Conservation (phyloP, 2,329 filamentous ascomycete genomes). For the Aureobasidium sp. region DNA sequence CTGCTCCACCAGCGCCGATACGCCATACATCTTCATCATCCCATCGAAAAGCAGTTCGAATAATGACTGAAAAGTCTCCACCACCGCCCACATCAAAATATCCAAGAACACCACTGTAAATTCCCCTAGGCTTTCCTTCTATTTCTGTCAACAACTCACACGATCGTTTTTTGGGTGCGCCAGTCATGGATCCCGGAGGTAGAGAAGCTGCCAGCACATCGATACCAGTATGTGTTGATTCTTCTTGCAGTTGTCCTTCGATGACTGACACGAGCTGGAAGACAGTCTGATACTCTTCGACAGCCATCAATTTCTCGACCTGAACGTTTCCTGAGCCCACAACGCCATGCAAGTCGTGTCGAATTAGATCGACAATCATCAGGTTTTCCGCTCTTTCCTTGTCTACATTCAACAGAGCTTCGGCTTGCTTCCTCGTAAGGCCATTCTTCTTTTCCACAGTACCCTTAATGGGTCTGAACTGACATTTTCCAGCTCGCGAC, state of each 20-base stretch:
- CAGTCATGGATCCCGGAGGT: conserved; percentile 93
- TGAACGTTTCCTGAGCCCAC: conserved; percentile 65
- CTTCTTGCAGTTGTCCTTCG: conserved; percentile 52
- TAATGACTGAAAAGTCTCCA: conserved; percentile 87
- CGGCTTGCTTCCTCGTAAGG: conserved; percentile 65
- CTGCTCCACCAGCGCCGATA: conserved; percentile 82
- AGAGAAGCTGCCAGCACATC: conserved; percentile 71
- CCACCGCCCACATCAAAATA: conserved; percentile 81
- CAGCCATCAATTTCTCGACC: conserved; percentile 71
- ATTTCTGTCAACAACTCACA: conserved; percentile 72
- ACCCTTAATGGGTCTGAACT: conserved; percentile 93
- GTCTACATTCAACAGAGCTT: conserved; percentile 63
- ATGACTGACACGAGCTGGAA: conserved; percentile 89
- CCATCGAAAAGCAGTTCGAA: conserved; percentile 72
- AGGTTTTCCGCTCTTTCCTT: conserved; percentile 95
- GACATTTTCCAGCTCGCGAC: conserved; percentile 53
- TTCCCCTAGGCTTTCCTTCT: conserved; percentile 59
- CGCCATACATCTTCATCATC: conserved; percentile 61
- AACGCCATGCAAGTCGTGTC: conserved; percentile 84
- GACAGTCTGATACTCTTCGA: conserved; percentile 86
- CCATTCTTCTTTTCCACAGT: conserved; percentile 72
- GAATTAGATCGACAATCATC: conserved; percentile 96
- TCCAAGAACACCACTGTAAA: conserved; percentile 85
- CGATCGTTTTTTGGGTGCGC: conserved; percentile 86
- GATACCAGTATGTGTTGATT: conserved; percentile 50